Percentiles rank a stretch among this genome's conserved stretches.
These are phyloP conservation scores for Candida alai DNA, from an alignment of 805 yeast genomes.

Conservation along the genomic window DNA sequence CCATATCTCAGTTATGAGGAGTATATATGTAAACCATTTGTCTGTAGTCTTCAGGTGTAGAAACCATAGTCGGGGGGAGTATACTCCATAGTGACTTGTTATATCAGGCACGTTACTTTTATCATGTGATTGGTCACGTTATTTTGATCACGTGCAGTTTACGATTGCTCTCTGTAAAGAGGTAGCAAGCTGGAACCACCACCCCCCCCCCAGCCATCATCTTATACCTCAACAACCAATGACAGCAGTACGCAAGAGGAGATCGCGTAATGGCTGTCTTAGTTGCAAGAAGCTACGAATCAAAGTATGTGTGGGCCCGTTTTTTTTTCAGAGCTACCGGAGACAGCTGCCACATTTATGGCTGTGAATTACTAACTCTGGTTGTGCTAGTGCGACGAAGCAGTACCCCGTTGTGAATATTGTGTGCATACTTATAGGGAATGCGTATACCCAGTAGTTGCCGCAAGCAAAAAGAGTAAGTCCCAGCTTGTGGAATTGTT, in stretches of 20 bases:
- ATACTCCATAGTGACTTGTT: too few relatives aligned
- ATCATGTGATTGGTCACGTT: too few relatives aligned
- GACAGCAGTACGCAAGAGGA: slow-evolving; percentile 2
- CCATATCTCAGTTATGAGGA: too few relatives aligned
- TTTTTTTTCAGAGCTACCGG: neutral
- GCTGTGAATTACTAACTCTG: slow-evolving; percentile 12
- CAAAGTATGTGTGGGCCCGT: slow-evolving; percentile 20
- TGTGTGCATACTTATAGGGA: slow-evolving; percentile 24
- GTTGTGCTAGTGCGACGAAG: slow-evolving; percentile 26
- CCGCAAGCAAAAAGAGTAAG: neutral
- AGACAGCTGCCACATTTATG: neutral
- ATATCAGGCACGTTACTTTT: too few relatives aligned
- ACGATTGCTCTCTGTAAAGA: too few relatives aligned
- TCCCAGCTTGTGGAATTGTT: neutral
- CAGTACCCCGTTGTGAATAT: slow-evolving; percentile 30
- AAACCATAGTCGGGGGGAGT: too few relatives aligned
- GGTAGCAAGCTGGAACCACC: too few relatives aligned
- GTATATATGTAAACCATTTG: too few relatives aligned
- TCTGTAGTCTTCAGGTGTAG: too few relatives aligned
- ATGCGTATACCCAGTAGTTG: slow-evolving; percentile 19
- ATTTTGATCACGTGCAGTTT: too few relatives aligned
- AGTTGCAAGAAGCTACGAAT: slow-evolving; percentile 30
- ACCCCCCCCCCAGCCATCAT: too few relatives aligned
- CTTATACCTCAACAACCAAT: too few relatives aligned
- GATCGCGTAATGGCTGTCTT: slow-evolving; percentile 26